Base-by-base conservation (phyloP, 345 rosid species). In the Brassica rapa region DNA sequence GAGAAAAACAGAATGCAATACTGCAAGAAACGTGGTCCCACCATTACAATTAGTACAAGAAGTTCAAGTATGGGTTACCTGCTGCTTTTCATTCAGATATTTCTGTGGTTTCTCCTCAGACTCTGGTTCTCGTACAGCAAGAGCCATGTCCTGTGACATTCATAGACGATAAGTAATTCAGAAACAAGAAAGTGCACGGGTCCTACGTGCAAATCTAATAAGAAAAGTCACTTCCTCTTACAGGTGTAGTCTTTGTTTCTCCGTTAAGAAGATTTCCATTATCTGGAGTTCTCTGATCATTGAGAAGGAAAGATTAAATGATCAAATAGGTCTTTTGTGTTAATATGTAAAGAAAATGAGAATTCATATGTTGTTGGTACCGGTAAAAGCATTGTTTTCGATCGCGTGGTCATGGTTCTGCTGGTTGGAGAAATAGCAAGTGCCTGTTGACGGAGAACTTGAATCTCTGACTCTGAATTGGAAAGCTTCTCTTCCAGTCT, bases 31-130 rank as follows among this genome's bases (percentile, higher is more conserved):
- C 21, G 1, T 1, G 8, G 65, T 43, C 72, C 46, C 57, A 43
- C 4, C 63, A 32, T 66, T 15, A 60, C 59, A 46, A 8, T 66
- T 9, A 59, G 15, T 25, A 46, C 66, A 53, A 10, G 21, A 63
- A 27, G 41, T 29, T 75, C 7, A 37, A 63, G n/a, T 33, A 37
- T 68, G 0, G 4, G 29, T 62, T 66, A 88, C 99, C 97, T 91
- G 98, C 86, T 95, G 99, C 87, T 87, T 95, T 86, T 93, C 99
- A 80, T 93, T 95, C 25, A 95, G 96, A 71, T 86, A 83, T 77
- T 95, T 95, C 84, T 93, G 99, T 71, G 98, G 99, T 75, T 90
- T 95, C 81, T 93, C 98, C 84, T 95, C 99, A 30, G 97, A 93
- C 82, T 93, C 99, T 71, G 96, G 97, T 72, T 93, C 99, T 33